phyloP scores from a whole-genome alignment of 108 stramenopile genomes.

The Heterococcus sp. region DNA sequence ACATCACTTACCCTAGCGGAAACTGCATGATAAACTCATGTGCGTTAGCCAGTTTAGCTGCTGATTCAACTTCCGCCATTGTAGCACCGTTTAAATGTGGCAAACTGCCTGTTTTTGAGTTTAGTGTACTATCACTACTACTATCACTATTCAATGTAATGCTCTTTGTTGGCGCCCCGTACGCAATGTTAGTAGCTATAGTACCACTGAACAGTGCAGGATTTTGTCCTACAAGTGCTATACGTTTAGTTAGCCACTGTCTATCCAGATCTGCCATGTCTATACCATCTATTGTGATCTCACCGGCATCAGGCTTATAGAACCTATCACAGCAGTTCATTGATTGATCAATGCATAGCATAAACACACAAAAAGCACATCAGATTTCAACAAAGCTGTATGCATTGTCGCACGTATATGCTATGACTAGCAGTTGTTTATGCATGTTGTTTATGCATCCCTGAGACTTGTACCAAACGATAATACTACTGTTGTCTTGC shows the following conservation, averaged over 20 bases:
- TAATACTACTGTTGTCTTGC: too few relatives aligned
- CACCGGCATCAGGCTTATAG: conserved; percentile 56
- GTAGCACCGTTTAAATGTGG: conserved; percentile 33
- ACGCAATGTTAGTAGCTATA: conserved; percentile 44
- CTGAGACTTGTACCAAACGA: too few relatives aligned
- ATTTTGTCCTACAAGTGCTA: conserved; percentile 89
- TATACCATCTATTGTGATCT: conserved; percentile 75
- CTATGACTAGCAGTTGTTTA: too few relatives aligned
- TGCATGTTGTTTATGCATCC: too few relatives aligned
- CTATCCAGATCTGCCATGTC: conserved; percentile 76
- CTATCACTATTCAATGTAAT: too few relatives aligned
- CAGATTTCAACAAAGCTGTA: too few relatives aligned
- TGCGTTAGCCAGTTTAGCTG: conserved; percentile 47
- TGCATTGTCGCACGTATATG: too few relatives aligned
- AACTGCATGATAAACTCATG: conserved; percentile 51
- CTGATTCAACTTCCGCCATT: conserved; percentile 52
- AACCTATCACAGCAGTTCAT: conserved; percentile 8
- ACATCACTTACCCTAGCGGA: conserved; percentile 58
- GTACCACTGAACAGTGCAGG: conserved; percentile 45
- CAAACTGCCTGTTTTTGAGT: too few relatives aligned
- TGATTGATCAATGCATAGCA: too few relatives aligned
- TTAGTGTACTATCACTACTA: too few relatives aligned
- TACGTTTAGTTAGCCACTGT: conserved; percentile 63
- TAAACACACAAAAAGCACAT: too few relatives aligned
- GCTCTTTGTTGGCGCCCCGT: conserved; percentile 7